phyloP scores from a whole-genome alignment of 2,329 filamentous ascomycete species.

The Penicillium paneum region DNA sequence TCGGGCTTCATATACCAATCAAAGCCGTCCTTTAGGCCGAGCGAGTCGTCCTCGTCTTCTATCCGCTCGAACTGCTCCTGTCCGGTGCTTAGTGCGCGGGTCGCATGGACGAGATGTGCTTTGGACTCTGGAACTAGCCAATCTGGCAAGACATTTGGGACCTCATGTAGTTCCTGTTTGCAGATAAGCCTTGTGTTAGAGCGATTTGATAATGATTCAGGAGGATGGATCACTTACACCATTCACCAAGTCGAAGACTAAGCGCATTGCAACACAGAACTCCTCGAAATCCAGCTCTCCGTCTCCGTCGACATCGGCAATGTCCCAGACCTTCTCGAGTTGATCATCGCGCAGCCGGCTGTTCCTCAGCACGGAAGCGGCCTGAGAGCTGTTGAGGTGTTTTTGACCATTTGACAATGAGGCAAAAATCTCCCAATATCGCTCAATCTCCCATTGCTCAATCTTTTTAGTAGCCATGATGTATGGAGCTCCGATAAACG shows the following conservation, averaged over 20 bases:
- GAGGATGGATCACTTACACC: constrained; percentile 59
- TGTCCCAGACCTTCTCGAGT: constrained; percentile 95
- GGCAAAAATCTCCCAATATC: constrained; percentile 77
- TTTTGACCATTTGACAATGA: constrained; percentile 62
- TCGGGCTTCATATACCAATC: constrained; percentile 98
- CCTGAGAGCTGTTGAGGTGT: constrained; percentile 66
- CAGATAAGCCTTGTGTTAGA: constrained; percentile 10
- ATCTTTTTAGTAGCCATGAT: constrained; percentile 52
- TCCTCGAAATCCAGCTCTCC: constrained; percentile 98
- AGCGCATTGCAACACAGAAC: constrained; percentile 97
- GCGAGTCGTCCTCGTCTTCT: constrained; percentile 72
- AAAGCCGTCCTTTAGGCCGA: constrained; percentile 89
- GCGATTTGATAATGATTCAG: background rate
- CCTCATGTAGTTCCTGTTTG: constrained; percentile 76
- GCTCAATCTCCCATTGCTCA: constrained; percentile 70
- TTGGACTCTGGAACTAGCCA: constrained; percentile 97
- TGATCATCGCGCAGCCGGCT: constrained; percentile 72
- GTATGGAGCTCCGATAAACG: constrained; percentile 7
- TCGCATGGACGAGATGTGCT: constrained; percentile 82
- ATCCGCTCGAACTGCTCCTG: constrained; percentile 81
- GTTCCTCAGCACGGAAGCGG: constrained; percentile 70
- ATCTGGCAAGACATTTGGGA: constrained; percentile 81
- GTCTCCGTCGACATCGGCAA: constrained; percentile 95
- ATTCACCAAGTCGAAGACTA: constrained; percentile 97
- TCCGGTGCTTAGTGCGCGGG: constrained; percentile 71